Base-by-base conservation (phyloP, 2,329 filamentous ascomycete genomes). In the Apiospora pterosperma region DNA sequence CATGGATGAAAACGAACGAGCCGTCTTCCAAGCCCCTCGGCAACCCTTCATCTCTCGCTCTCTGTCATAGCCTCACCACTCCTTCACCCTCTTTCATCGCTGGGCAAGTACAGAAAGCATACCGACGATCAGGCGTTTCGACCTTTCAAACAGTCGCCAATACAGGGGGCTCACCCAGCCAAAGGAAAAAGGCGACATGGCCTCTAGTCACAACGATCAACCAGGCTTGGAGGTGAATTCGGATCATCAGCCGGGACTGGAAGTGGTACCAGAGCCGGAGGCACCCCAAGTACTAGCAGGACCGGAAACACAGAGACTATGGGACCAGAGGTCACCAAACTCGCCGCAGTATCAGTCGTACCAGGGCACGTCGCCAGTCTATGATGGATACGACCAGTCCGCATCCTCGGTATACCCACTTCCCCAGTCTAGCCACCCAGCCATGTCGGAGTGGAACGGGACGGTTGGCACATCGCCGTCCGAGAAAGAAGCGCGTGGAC, bases 211-310 rank as follows among this genome's bases (percentile, higher is more conserved):
- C 48, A 28, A 55, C 12, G 28, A 31, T 34, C 48, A 55, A 55
- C 48, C 48, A 11, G 48, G 48, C 48, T 31, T 55, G 48, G 48
- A 55, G 48, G 48, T 55, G 48, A 55, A 55, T 25, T 28, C 48
- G 48, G 48, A 34, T 1, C 16, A 8, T 2, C 60, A 62, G 39
- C 60, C 60, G 12, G 60, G 60, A 4, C 39, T 62, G 25, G 60
- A 62, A 48, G 60, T 62, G 25, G 38, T 34, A 16, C 67, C 68
- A 19, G 69, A 68, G 21, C 59, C 68, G 5, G 67, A 68, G 19
- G 38, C 67, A 31, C 70, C 69, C 12, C 66, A 71, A 3, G 69
- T 70, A 4, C 59, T 71, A 16, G 39, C 69, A 11, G 68, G 67
- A 8, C 69, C 69, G n/a, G 64, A 63, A 8, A 2, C 67, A 42